Evolutionary conservation across 768 basidiomycete species (phyloP), one percentile per base, ranked within the genome.

Genomic region (Omphalotus guepiniiformis): DNA sequence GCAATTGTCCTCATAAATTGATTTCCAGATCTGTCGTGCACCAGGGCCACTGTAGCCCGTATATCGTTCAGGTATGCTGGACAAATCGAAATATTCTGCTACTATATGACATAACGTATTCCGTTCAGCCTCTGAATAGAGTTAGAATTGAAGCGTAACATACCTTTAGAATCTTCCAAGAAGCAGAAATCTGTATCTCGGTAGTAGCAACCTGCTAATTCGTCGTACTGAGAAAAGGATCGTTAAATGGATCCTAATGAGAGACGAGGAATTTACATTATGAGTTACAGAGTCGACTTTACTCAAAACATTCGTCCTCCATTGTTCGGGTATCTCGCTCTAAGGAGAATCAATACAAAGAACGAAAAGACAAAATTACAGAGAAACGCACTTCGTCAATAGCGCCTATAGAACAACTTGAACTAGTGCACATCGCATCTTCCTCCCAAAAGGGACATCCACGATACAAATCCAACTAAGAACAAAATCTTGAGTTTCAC

Each of bases 361-460:
- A 23, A 13, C 16, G 13, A 11, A 27, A 29, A 25, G 16, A 3
- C 1, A 22, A 7, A 47, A n/a, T 6, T 9, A 32, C 30, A 32
- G 8, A 37, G 5, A 21, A 9, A 58, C 63, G 42, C 57, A 81
- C 83, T 72, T 85, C 84, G 47, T 85, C 80, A 19, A 83, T 75
- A 6, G 82, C 81, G 22, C 82, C 79, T 27, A 88, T 82, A 0
- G 78, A 78, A 59, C 85, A 88, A 51, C 80, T 82, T 38, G 76
- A 63, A 56, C 83, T 84, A 79, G 82, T 82, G 62, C 85, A 88
- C 53, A 80, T 75, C 2, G 78, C 83, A 51, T 85, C 79, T 49
- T 87, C 86, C 49, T 80, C 72, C 85, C 85, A 88, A 61, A 83
- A 88, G 13, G 85, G 85, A 61, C 85, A 88, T 48, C 88, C 85